Evolutionary conservation across 1,139 yeast genomes (phyloP).

Genomic region (Casaregolazyma lundiana): DNA sequence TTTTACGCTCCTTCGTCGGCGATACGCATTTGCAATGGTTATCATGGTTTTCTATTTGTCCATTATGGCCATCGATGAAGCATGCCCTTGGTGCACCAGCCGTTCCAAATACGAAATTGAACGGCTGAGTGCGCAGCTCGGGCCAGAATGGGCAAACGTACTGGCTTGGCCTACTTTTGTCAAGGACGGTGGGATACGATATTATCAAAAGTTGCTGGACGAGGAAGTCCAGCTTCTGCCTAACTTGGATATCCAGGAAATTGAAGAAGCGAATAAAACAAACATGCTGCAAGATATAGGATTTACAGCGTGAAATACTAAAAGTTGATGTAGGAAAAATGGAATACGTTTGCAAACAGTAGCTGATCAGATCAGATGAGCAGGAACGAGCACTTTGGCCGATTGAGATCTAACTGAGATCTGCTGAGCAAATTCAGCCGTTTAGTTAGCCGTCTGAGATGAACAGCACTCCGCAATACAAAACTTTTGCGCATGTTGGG

Average conservation of each 20-base stretch:
- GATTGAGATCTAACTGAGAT: too few species aligned
- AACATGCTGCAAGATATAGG: neutral
- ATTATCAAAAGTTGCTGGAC: neutral
- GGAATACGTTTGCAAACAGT: neutral
- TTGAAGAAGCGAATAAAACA: neutral
- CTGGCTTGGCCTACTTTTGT: constrained; percentile 17
- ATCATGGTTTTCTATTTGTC: constrained; percentile 20
- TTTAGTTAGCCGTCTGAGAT: too few species aligned
- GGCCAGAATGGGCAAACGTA: constrained; percentile 17
- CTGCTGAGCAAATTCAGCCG: too few species aligned
- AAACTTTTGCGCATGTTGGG: too few species aligned
- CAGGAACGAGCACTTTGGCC: too few species aligned
- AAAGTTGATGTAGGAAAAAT: too few species aligned
- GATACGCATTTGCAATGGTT: constrained; percentile 20
- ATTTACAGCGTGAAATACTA: too few species aligned
- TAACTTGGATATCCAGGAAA: constrained; percentile 1
- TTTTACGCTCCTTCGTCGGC: constrained; percentile 18
- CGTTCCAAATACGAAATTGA: constrained; percentile 18
- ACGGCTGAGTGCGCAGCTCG: constrained; percentile 14
- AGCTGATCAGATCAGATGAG: neutral
- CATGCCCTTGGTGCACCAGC: constrained; percentile 20
- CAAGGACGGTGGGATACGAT: neutral
- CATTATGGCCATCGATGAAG: constrained; percentile 15
- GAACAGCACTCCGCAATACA: too few species aligned
- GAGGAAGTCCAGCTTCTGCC: constrained; percentile 1